A percentile compares a stretch with the other conserved stretches of the same genome.
Conservation (phyloP, 495 filamentous ascomycete species). For the Podospora comata region DNA sequence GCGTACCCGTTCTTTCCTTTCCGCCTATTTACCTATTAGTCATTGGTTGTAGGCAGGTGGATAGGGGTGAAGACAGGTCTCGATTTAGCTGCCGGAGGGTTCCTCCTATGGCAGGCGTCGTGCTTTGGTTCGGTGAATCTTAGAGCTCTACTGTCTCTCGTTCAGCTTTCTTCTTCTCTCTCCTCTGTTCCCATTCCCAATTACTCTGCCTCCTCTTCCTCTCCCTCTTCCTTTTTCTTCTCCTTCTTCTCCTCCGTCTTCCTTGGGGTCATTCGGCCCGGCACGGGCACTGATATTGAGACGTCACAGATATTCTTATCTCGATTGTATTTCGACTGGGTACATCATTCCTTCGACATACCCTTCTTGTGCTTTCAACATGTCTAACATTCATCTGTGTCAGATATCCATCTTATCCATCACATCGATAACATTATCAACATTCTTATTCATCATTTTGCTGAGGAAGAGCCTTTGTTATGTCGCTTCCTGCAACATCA, state of each 20-base stretch:
- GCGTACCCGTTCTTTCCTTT: not conserved
- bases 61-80: not conserved
- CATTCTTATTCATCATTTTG: not conserved
- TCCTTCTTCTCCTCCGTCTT: not conserved
- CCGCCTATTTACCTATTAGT: not conserved
- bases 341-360: not conserved
- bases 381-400: not conserved
- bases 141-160: not conserved
- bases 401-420: not conserved
- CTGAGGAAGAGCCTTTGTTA: not conserved
- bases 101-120: not conserved
- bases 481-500: not conserved
- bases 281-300: not conserved
- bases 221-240: not conserved
- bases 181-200: not conserved
- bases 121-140: not conserved
- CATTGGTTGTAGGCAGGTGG: not conserved
- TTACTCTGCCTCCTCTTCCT: not conserved
- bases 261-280: no score
- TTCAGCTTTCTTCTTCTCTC: not conserved
- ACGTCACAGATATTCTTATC: not conserved
- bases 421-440: not conserved
- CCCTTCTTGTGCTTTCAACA: not conserved
- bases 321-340: not conserved
- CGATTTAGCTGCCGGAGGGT: not conserved